Evolutionary conservation across 768 basidiomycete species (phyloP).

Genomic region (Leccinum uliginosum): DNA sequence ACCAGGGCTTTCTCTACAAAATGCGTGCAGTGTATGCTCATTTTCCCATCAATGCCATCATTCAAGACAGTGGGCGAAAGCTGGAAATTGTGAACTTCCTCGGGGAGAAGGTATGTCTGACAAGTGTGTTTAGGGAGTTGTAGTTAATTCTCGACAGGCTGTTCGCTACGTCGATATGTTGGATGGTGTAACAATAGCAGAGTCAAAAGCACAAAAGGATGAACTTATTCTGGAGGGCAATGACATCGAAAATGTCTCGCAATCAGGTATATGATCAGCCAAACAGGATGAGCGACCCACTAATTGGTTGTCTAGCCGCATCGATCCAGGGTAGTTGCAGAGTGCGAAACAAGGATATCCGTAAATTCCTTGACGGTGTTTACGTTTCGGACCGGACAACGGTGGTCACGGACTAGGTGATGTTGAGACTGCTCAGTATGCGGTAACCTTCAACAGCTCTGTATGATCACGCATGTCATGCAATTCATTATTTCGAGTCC

Average conservation of each 20-base stretch:
- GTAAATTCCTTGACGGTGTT: conserved; percentile 95
- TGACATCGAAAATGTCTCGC: conserved; percentile 95
- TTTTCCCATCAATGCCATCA: conserved; percentile 99
- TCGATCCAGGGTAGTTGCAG: conserved; percentile 95
- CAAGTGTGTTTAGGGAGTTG: neutral
- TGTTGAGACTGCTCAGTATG: conserved; percentile 13
- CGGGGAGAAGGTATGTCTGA: conserved; percentile 74
- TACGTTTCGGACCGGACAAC: conserved; percentile 84
- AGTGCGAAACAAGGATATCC: conserved; percentile 99
- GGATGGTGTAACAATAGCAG: conserved; percentile 74
- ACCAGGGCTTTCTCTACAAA: conserved; percentile 98
- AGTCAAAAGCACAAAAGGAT: conserved; percentile 92
- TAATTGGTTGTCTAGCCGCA: conserved; percentile 54
- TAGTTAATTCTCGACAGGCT: conserved; percentile 44
- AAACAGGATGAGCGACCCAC: neutral
- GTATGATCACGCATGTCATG: conserved; percentile 28
- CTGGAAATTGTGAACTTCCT: conserved; percentile 95
- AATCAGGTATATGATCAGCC: conserved; percentile 61
- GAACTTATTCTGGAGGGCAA: conserved; percentile 93
- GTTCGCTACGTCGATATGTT: conserved; percentile 93
- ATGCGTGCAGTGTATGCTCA: conserved; percentile 99
- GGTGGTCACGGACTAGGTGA: conserved; percentile 39
- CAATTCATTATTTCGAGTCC: conserved; percentile 5
- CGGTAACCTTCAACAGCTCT: conserved; percentile 18
- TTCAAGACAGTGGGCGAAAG: conserved; percentile 65